Conservation (phyloP, 2,329 filamentous ascomycete species). For the Phyllosticta paracitricarpa region DNA sequence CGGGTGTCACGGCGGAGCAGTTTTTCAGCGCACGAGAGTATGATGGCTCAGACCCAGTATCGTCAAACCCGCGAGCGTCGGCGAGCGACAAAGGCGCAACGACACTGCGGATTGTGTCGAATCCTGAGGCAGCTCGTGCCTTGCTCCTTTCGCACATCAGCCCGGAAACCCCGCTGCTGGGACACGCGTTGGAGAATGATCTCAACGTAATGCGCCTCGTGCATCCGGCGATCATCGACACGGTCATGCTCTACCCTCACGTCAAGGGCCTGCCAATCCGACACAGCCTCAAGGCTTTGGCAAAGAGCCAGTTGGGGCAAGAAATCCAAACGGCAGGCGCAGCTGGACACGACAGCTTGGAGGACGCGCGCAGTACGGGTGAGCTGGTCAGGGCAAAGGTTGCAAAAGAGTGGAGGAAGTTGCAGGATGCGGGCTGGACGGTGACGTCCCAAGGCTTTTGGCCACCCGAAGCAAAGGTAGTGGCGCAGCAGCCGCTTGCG, state of each 20-base stretch:
- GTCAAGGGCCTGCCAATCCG: conserved; percentile 65
- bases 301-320: conserved; percentile 57
- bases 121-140: conserved; percentile 62
- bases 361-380: conserved; percentile 82
- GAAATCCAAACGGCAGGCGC: conserved; percentile 66
- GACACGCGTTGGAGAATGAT: conserved; percentile 93
- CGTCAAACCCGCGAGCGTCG: conserved; percentile 4
- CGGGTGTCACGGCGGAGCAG: conserved; percentile 72
- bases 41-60: conserved; percentile 2
- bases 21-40: conserved; percentile 51
- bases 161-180: conserved; percentile 73
- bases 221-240: conserved; percentile 79
- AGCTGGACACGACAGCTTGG: conserved; percentile 77
- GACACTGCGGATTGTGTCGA: conserved; percentile 60
- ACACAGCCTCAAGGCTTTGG: conserved; percentile 65
- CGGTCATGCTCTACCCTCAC: conserved; percentile 74
- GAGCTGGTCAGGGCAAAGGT: conserved; percentile 70
- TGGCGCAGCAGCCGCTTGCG: neutral
- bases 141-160: conserved; percentile 68
- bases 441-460: conserved; percentile 16
- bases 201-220: conserved; percentile 76
- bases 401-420: conserved; percentile 55
- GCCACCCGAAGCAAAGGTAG: neutral
- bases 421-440: conserved; percentile 60
- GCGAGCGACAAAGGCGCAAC: conserved; percentile 18